A percentile compares a stretch with the other conserved stretches of the same genome.
phyloP scores from a whole-genome alignment of 2,329 filamentous ascomycete species.

The Neofusicoccum cordaticola region DNA sequence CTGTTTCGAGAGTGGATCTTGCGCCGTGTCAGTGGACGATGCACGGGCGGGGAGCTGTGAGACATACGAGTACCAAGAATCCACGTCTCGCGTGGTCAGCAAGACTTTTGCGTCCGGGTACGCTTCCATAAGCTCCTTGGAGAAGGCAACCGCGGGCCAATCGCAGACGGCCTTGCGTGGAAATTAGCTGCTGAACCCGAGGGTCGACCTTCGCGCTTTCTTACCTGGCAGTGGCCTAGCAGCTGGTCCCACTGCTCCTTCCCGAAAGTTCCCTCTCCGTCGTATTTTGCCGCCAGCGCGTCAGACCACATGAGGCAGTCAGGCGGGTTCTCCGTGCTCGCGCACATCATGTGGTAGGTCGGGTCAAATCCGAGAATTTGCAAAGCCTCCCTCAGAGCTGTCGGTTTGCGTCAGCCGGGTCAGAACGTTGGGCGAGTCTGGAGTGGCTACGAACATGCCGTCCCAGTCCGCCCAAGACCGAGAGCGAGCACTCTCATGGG shows the following conservation, averaged over 20 bases:
- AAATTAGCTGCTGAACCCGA: background rate
- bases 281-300: constrained; percentile 61
- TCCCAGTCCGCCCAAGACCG: background rate
- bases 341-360: constrained; percentile 72
- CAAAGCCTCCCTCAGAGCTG: constrained; percentile 50
- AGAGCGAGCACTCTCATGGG: background rate
- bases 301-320: constrained; percentile 70
- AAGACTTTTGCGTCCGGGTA: constrained; percentile 62
- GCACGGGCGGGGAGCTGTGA: background rate
- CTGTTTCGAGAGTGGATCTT: constrained; percentile 62
- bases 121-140: constrained; percentile 54
- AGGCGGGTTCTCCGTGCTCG: constrained; percentile 64
- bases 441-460: background rate
- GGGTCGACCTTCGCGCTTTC: background rate
- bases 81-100: constrained; percentile 63
- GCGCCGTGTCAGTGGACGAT: background rate
- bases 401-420: background rate
- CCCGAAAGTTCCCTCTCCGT: constrained; percentile 59
- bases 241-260: constrained; percentile 69
- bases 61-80: constrained; percentile 57
- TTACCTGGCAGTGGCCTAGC: constrained; percentile 58
- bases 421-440: background rate
- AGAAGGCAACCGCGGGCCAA: constrained; percentile 66
- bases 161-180: constrained; percentile 59
- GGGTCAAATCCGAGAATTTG: constrained; percentile 65